A percentile compares a stretch with the other conserved stretches of the same genome.
These are phyloP conservation scores for Xylariales sp. DNA, from an alignment of 2,329 filamentous ascomycete genomes.

Conservation along the genomic window DNA sequence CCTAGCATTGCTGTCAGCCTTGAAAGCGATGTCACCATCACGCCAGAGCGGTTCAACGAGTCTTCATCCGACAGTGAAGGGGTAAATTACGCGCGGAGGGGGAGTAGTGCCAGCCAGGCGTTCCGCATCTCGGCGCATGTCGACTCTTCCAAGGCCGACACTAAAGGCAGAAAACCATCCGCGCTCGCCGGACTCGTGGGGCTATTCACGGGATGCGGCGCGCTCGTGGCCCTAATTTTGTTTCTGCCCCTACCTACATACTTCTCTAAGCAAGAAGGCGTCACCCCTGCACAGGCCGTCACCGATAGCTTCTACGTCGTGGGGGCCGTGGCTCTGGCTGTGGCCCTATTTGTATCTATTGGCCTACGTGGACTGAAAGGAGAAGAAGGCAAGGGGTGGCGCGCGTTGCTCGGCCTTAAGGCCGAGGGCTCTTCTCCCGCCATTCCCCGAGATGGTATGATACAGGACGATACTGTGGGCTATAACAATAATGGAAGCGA, in stretches of 20 bases:
- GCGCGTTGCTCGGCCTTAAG: slow-evolving; percentile 62
- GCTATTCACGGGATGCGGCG: slow-evolving; percentile 91
- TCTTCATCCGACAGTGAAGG: slow-evolving; percentile 50
- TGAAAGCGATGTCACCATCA: slow-evolving; percentile 80
- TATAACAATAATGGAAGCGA: background rate
- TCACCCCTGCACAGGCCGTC: slow-evolving; percentile 79
- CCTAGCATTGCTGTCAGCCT: slow-evolving; percentile 74
- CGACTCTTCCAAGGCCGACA: slow-evolving; percentile 30
- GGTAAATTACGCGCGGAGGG: slow-evolving; percentile 22
- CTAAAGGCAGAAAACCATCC: slow-evolving; percentile 58
- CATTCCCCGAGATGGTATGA: background rate
- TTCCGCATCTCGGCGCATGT: slow-evolving; percentile 25
- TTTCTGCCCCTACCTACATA: slow-evolving; percentile 89
- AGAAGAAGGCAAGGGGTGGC: slow-evolving; percentile 82
- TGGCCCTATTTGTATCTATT: slow-evolving; percentile 81
- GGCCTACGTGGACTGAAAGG: slow-evolving; percentile 77
- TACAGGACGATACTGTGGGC: background rate
- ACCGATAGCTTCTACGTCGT: slow-evolving; percentile 91
- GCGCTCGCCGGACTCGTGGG: slow-evolving; percentile 89
- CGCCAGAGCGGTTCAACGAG: slow-evolving; percentile 68
- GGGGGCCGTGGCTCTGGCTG: slow-evolving; percentile 74
- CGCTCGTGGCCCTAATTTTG: slow-evolving; percentile 81
- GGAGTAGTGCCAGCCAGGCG: slow-evolving; percentile 40
- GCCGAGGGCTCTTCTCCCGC: background rate
- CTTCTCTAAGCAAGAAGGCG: slow-evolving; percentile 77